Base-by-base conservation (phyloP, 495 filamentous ascomycete genomes). In the Oidiodendron maius region DNA sequence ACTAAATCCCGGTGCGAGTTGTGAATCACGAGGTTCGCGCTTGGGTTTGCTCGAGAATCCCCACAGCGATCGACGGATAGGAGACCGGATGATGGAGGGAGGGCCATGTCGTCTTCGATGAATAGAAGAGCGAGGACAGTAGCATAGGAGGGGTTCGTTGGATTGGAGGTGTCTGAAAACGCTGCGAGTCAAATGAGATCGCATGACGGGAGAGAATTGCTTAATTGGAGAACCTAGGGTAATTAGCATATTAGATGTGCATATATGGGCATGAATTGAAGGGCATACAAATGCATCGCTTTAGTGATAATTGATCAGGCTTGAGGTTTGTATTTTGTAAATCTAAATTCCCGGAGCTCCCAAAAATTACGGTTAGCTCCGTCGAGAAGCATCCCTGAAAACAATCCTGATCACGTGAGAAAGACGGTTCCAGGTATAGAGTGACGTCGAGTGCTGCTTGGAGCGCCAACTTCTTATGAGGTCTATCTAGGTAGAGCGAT, bases 171-270 rank as follows among this genome's bases (percentile, higher is more conserved):
- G 77, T 47, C 77, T 76, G 61, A 90, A 86, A 54, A 89, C 82
- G 62, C 76, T 67, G 65, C 83, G 78, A 41, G 87, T 82, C 55
- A 95, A 77, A 60, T 89, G 84, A 64, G 89, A 90, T 60, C 83
- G 86, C 89, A 94, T 94, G 43, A 25, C 21, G 30, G 21, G 17
- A 40, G n/a, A 21, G 9, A n/a, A 47, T 15, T 25, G 43, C 26
- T 54, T 48, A n/a, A n/a, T n/a, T n/a, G n/a, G n/a, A n/a, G n/a
- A n/a, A n/a, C n/a, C n/a, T n/a, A n/a, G n/a, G n/a, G n/a, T n/a
- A n/a, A n/a, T n/a, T n/a, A n/a, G n/a, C n/a, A n/a, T n/a, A n/a
- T n/a, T n/a, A n/a, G n/a, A n/a, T n/a, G n/a, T n/a, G n/a, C n/a
- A n/a, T 28, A 22, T 35, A 11, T 6, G 18, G 30, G 2, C 5